Conservation (phyloP, 306 rosid species). For the Bauhinia variegata region DNA sequence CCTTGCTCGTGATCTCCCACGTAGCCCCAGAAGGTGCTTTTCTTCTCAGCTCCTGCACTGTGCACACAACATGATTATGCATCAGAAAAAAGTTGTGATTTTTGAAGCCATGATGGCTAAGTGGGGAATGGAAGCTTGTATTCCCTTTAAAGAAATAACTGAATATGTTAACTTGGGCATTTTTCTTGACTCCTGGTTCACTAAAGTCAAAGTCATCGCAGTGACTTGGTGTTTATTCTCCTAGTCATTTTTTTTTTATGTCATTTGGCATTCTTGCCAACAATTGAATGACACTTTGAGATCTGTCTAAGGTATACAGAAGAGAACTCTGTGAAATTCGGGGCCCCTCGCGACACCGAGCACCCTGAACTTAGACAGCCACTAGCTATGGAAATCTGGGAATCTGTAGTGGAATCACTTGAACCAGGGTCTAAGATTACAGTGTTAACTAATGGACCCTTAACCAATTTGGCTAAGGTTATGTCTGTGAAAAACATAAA, state of each 20-base stretch:
- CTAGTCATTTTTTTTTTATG: too few relatives aligned
- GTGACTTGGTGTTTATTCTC: too few relatives aligned
- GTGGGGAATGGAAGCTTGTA: slow-evolving; percentile 3
- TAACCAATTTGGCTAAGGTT: slow-evolving; percentile 82
- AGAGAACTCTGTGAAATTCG: slow-evolving; percentile 56
- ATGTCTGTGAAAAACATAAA: slow-evolving; percentile 47
- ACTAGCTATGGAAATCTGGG: slow-evolving; percentile 78
- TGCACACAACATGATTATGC: neutral
- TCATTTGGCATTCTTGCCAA: neutral
- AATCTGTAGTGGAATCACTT: slow-evolving; percentile 50
- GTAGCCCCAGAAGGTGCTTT: slow-evolving; percentile 82
- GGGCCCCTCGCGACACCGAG: slow-evolving; percentile 69
- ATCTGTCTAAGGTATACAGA: slow-evolving; percentile 66
- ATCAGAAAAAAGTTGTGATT: neutral
- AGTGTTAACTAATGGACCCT: slow-evolving; percentile 87
- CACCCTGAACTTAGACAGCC: slow-evolving; percentile 79
- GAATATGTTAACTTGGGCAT: neutral
- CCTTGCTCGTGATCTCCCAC: slow-evolving; percentile 74
- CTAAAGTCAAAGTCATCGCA: too few relatives aligned
- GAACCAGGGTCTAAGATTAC: slow-evolving; percentile 71
- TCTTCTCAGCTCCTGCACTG: slow-evolving; percentile 12
- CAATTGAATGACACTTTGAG: neutral
- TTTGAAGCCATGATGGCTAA: neutral
- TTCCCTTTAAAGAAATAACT: neutral
- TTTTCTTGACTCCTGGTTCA: too few relatives aligned